A percentile compares a stretch with the other conserved stretches of the same genome.
Evolutionary conservation across 345 rosid genomes (phyloP).

Genomic region (Eucalyptus curtisii): DNA sequence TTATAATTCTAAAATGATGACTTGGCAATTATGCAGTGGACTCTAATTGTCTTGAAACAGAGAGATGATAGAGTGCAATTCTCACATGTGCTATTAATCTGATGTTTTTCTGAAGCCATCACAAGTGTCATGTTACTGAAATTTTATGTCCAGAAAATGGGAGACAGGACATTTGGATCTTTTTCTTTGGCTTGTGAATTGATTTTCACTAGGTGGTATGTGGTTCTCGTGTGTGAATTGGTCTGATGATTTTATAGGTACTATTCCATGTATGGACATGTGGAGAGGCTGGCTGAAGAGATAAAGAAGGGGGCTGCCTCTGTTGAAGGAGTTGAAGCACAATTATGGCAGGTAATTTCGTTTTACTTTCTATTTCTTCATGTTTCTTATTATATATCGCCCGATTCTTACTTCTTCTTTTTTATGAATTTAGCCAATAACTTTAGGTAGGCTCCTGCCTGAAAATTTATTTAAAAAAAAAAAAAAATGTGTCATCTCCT

Average conservation of each 20-base stretch:
- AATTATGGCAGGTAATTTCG: constrained; percentile 70
- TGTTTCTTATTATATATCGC: background rate
- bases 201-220: background rate
- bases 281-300: constrained; percentile 85
- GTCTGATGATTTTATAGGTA: constrained; percentile 29
- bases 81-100: background rate
- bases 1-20: background rate
- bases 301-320: constrained; percentile 88
- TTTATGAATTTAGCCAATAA: background rate
- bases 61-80: background rate
- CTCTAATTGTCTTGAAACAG: background rate
- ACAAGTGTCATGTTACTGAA: background rate
- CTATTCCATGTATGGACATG: constrained; percentile 97
- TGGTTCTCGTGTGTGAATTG: background rate
- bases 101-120: background rate
- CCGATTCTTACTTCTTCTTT: background rate
- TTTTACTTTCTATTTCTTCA: background rate
- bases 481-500: background rate
- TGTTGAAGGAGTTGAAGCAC: constrained; percentile 94
- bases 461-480: background rate
- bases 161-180: background rate
- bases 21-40: background rate
- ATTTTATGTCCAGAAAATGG: background rate
- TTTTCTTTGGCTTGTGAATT: background rate
- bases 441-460: background rate